Percentiles rank a stretch among this genome's conserved stretches.
These are phyloP conservation scores for Solanum tacnaense DNA, from an alignment of 257 asterid genomes.

Conservation along the genomic window DNA sequence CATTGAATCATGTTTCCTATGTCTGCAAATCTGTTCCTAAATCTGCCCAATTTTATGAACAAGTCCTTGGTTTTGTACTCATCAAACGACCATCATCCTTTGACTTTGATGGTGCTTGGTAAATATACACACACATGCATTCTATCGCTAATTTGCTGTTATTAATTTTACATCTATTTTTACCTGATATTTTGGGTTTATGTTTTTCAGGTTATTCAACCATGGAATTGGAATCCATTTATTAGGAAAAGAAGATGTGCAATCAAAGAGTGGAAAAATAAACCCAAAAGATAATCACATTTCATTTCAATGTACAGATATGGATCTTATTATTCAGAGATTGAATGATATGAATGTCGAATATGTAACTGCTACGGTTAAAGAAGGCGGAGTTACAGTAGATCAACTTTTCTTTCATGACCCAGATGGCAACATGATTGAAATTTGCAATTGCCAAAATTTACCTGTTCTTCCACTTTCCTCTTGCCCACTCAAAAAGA, in stretches of 20 bases:
- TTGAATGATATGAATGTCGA: constrained; percentile 49
- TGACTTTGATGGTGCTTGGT: constrained; percentile 88
- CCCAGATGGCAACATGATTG: constrained; percentile 31
- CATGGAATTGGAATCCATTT: constrained; percentile 85
- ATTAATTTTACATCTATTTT: background rate
- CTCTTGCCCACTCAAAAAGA: constrained; percentile 38
- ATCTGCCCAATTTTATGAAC: constrained; percentile 51
- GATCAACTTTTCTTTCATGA: constrained; percentile 88
- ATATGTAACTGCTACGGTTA: constrained; percentile 52
- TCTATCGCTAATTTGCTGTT: background rate
- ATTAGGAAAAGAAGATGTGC: constrained; percentile 30
- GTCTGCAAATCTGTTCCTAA: constrained; percentile 54
- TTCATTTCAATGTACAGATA: constrained; percentile 61
- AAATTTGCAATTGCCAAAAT: constrained; percentile 80
- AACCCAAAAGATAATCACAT: constrained; percentile 85
- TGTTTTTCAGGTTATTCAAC: constrained; percentile 59
- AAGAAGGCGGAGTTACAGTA: constrained; percentile 68
- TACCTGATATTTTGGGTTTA: too few species aligned
- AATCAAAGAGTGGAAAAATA: constrained; percentile 24
- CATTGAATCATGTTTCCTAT: constrained; percentile 64
- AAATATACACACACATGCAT: background rate
- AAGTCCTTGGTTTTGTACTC: constrained; percentile 66
- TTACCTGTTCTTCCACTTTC: constrained; percentile 68
- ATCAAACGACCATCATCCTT: constrained; percentile 77
- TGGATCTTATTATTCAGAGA: constrained; percentile 35